Evolutionary conservation across 1,139 yeast genomes (phyloP), one percentile per base, ranked within the genome.

Genomic region (Sugiyamaella pinicola): DNA sequence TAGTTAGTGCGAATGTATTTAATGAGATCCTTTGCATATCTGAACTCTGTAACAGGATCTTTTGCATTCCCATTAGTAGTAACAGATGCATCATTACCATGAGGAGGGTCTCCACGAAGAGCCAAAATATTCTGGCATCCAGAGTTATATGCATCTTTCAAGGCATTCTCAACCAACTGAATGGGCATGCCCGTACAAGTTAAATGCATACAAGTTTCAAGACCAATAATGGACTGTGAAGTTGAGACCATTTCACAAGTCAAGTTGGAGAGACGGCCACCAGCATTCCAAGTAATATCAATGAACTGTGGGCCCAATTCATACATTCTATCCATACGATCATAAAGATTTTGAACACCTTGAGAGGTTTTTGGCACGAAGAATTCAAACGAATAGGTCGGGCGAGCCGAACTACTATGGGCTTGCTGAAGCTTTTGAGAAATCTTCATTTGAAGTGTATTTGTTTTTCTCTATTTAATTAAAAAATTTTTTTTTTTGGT

Each of bases 201-300:
- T 70, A 93, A 77, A 69, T 93, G 99, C 97, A 93, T 91, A 69
- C 99, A 95, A 0, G 99, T 93, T 66, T 93, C 98, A 58, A 93
- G 76, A 7, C 98, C 98, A 55, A 90, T 77, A n/a, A 90, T 89
- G 2, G 93, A 84, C 64, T 91, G 96, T 0, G 97, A 83, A 1
- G 96, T 90, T 61, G 89, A 81, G 4, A 93, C 96, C 82, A 93
- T 86, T 64, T 91, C 98, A 52, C 88, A 85, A 41, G 97, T 87
- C 62, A 88, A 74, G 49, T 82, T 81, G 5, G 95, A 84, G 47
- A 87, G 74, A 55, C 91, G 78, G 7, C 98, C 98, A 41, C 99
- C 99, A 1, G 99, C 99, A 65, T 91, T 91, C 99, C 99, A 93
- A 1, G 99, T 93, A 59, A 93, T 87, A 68, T 93, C 99, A 56